Base-by-base conservation (phyloP, 1,284 basidiomycete genomes). In the Pyrrhoderma noxium region DNA sequence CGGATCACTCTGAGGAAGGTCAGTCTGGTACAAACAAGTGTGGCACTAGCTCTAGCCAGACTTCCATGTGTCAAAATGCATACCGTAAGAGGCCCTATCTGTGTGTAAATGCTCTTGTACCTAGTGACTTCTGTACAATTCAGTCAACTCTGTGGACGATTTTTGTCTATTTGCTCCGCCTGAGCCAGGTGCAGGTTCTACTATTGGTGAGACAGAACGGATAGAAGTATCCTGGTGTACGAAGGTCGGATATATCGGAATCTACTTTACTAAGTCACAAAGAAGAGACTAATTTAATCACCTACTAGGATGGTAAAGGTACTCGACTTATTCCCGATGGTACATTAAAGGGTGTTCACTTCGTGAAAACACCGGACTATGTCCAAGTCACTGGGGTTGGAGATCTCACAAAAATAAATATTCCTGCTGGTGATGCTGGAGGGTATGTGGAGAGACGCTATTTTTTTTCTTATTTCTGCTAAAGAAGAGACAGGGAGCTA, bases 301-400 rank as follows among this genome's bases (percentile, higher is more conserved):
- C 38, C 19, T 2, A 23, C 34, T 31, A 71, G 77, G 65, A 69
- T 54, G 78, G 78, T 35, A 77, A 78, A 51, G 85, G 84, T 19
- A 80, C 82, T 3, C 80, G 84, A 41, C 65, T 89, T 55, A 89
- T 93, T 57, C 89, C 89, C 18, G 74, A 81, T 53, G 88, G 85
- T 18, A 70, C 85, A 14, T 79, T 92, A 62, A 72, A 69, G 16
- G 80, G 81, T 49, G 88, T 81, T n/a, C 86, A 88, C 63, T 82
- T 80, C 57, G 69, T 80, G 53, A 70, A 77, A 62, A 79, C 89
- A 3, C 76, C 81, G 27, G 78, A 83, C 64, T 88, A 79, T 61
- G 72, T 87, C 21, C 83, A 87, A 62, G 67, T 86, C 51, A 82
- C 79, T 45, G 85, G 80, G 70, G 65, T 73, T 44, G 85, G 83